Evolutionary conservation across 495 filamentous ascomycete species (phyloP).

Genomic region (Penicillium paradoxum): DNA sequence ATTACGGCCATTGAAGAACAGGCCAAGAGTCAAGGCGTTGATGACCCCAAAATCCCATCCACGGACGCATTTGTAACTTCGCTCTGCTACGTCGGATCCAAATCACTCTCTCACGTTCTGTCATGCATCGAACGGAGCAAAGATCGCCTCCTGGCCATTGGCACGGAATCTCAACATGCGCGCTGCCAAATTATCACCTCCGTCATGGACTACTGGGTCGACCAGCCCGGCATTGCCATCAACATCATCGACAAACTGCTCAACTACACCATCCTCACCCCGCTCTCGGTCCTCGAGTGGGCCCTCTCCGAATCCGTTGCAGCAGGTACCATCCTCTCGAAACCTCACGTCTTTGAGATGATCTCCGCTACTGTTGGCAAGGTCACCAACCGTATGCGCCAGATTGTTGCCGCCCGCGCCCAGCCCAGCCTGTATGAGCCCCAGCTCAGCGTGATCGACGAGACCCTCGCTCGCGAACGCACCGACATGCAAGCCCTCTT

Average conservation of each 20-base stretch:
- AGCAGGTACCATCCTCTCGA: slow-evolving; percentile 63
- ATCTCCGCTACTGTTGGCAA: slow-evolving; percentile 83
- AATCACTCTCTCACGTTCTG: slow-evolving; percentile 92
- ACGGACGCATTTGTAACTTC: slow-evolving; percentile 91
- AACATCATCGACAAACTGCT: slow-evolving; percentile 94
- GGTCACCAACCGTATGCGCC: slow-evolving; percentile 82
- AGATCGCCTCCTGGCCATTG: slow-evolving; percentile 77
- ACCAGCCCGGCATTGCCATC: slow-evolving; percentile 88
- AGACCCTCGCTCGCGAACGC: slow-evolving; percentile 61
- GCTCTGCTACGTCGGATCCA: slow-evolving; percentile 87
- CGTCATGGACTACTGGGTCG: slow-evolving; percentile 88
- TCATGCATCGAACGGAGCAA: slow-evolving; percentile 96
- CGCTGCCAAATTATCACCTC: slow-evolving; percentile 83
- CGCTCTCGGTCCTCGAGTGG: slow-evolving; percentile 82
- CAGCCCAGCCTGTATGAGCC: slow-evolving; percentile 52
- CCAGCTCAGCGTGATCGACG: slow-evolving; percentile 58
- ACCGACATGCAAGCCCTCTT: slow-evolving; percentile 74
- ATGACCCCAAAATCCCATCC: slow-evolving; percentile 71
- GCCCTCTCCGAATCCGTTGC: slow-evolving; percentile 61
- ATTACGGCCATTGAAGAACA: slow-evolving; percentile 72
- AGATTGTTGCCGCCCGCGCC: slow-evolving; percentile 63
- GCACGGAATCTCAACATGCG: slow-evolving; percentile 63
- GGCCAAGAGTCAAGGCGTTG: slow-evolving; percentile 58
- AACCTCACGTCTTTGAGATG: slow-evolving; percentile 80
- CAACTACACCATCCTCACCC: slow-evolving; percentile 92